Evolutionary conservation across 495 filamentous ascomycete genomes (phyloP), one percentile per base, ranked within the genome.

Genomic region (Penicillium paradoxum): DNA sequence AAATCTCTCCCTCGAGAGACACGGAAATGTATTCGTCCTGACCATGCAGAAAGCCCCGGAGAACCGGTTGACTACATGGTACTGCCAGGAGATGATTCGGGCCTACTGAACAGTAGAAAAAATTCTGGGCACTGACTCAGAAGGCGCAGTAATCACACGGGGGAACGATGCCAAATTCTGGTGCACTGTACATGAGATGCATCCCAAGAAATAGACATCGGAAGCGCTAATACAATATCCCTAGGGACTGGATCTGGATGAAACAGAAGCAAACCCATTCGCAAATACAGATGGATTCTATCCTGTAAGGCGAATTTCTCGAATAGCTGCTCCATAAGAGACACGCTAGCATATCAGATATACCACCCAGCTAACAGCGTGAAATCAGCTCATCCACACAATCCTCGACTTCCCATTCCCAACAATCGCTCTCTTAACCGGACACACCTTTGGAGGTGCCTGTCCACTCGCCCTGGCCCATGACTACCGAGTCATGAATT

Each of bases 401-500:
- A 65, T 79, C 29, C 71, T 78, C 34, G 75, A 78, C 56, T 78
- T 74, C 50, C 74, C 76, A 0, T 79, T 70, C 54, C 76, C 76
- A 14, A 79, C 76, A 3, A 74, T 79, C 49, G 76, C 76, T 10
- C 57, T 76, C 1, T 38, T 79, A 4, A 79, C 76, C 0, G 76
- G 76, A 4, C 76, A 79, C 51, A 78, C 76, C 2, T 79, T 79
- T 45, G 76, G 76, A 33, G 75, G 73, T 2, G 76, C 72, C 2
- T 76, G 73, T 34, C 75, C 74, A 13, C 65, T 78, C 24, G 69
- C 74, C 0, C 56, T 79, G 2, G 68, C 72, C 5, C 75, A 78
- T 44, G 76, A 79, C 49, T 79, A 78, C 55, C 68, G 76, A 13
- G 62, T 79, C 48, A 79, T 79, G 75, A 79, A 78, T 53, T 67